Evolutionary conservation across 257 asterid genomes (phyloP).

Genomic region (Solanum pinnatisectum): DNA sequence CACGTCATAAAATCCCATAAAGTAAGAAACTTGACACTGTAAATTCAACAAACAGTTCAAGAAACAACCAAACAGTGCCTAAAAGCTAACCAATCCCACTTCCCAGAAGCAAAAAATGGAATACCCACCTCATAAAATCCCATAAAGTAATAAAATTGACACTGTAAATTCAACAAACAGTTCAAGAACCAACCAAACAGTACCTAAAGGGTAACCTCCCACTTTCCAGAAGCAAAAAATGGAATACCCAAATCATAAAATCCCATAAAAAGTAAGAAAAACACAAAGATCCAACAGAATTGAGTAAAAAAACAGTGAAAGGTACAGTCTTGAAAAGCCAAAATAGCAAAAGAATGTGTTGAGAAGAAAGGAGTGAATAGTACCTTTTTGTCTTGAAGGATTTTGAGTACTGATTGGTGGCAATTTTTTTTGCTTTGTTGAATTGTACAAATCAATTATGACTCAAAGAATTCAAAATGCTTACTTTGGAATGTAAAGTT

Average conservation of each 20-base stretch:
- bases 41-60: not conserved
- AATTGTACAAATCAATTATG: not conserved
- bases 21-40: not conserved
- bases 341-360: not conserved
- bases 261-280: not conserved
- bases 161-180: not conserved
- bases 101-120: not conserved
- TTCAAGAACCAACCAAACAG: not conserved
- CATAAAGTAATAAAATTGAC: not conserved
- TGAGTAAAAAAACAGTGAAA: not conserved
- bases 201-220: not conserved
- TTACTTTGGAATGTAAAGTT: not conserved
- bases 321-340: not conserved
- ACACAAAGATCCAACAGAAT: constrained; percentile 16
- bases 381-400: not conserved
- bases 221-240: not conserved
- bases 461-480: not conserved
- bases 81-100: no score
- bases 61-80: no score
- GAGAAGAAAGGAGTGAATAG: not conserved
- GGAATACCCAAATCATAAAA: not conserved
- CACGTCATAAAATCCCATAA: not conserved
- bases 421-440: not conserved
- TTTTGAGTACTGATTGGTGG: not conserved
- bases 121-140: not conserved